Conservation (phyloP, 345 rosid species). For the Murraya koenigii region DNA sequence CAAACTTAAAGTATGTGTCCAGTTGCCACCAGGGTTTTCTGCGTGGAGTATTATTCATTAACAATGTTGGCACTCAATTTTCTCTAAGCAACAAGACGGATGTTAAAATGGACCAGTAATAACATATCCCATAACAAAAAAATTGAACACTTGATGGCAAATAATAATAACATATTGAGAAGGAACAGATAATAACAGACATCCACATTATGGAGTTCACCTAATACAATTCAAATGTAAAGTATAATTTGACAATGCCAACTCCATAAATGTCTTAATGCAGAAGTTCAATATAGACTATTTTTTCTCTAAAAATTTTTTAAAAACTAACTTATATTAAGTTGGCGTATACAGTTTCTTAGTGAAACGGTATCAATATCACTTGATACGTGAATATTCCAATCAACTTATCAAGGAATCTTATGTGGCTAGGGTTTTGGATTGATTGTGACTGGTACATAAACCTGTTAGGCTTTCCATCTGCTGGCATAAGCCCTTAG, state of each 20-base stretch:
- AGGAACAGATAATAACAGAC: not conserved
- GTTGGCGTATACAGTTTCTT: not conserved
- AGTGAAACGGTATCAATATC: not conserved
- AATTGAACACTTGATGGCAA: not conserved
- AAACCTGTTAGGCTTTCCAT: not conserved
- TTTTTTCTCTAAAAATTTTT: no score
- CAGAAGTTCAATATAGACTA: not conserved
- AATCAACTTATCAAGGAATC: not conserved
- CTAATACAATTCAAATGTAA: not conserved
- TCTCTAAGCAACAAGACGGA: not conserved
- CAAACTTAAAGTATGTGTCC: conserved; percentile 68
- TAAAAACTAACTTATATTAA: not conserved
- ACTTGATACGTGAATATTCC: not conserved
- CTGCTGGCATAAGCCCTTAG: not conserved
- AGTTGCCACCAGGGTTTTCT: conserved; percentile 58
- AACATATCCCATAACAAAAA: not conserved
- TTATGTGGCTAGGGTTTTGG: not conserved
- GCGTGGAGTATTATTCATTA: conserved; percentile 23
- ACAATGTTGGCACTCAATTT: not conserved
- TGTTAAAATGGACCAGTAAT: not conserved
- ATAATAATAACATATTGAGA: not conserved
- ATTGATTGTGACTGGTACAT: not conserved
- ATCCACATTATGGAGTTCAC: not conserved
- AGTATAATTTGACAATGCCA: not conserved
- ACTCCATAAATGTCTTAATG: not conserved